Conservation (phyloP, 169 alveolate genomes). For the Fabrea salina region DNA sequence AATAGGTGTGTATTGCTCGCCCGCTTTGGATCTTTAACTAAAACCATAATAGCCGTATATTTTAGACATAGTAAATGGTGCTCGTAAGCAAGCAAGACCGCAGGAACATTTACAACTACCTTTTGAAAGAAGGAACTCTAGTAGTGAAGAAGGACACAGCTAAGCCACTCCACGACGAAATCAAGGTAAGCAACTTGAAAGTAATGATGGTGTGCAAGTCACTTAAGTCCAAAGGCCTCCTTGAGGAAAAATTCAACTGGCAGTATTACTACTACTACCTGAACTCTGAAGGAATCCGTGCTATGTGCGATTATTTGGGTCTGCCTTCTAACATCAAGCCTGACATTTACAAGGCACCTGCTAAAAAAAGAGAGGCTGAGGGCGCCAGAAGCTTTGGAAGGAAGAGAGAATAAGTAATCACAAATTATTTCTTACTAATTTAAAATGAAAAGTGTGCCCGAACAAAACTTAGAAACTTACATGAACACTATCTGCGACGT, state of each 20-base stretch:
- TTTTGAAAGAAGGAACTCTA: slow-evolving; percentile 63
- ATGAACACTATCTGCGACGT: too few relatives aligned
- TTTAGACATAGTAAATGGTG: slow-evolving; percentile 56
- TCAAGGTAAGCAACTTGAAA: slow-evolving; percentile 58
- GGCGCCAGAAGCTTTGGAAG: not conserved
- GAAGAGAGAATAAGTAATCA: too few relatives aligned
- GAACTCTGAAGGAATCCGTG: slow-evolving; percentile 61
- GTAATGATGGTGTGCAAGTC: slow-evolving; percentile 67
- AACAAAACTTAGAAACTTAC: too few relatives aligned
- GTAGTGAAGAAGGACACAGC: slow-evolving; percentile 69
- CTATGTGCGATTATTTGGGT: slow-evolving; percentile 52
- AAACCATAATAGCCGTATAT: too few relatives aligned
- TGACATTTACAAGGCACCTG: slow-evolving; percentile 23
- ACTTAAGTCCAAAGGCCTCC: slow-evolving; percentile 51
- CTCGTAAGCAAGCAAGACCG: slow-evolving; percentile 63
- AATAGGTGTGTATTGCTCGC: too few relatives aligned
- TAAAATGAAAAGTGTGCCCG: too few relatives aligned
- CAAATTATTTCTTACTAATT: too few relatives aligned
- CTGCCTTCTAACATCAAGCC: slow-evolving; percentile 30
- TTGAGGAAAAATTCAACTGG: slow-evolving; percentile 63
- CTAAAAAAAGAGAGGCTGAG: not conserved
- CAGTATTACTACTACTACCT: slow-evolving; percentile 66
- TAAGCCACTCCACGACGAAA: slow-evolving; percentile 58
- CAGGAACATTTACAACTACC: slow-evolving; percentile 57
- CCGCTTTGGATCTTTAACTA: too few relatives aligned